A percentile compares a stretch with the other conserved stretches of the same genome.
Conservation (phyloP, 768 basidiomycete species). For the Suillus plorans region DNA sequence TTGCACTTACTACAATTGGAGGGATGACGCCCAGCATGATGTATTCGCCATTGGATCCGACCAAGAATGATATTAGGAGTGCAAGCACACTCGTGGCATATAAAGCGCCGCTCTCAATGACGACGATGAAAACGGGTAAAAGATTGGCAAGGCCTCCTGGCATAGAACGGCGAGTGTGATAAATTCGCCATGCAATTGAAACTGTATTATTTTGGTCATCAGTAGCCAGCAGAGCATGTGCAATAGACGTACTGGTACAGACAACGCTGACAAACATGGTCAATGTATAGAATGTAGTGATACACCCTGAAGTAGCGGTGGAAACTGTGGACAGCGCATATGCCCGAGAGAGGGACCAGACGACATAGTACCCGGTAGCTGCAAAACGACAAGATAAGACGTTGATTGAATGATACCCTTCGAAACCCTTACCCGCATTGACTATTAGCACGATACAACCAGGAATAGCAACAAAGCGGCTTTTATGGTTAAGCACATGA, state of each 20-base stretch:
- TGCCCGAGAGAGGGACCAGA: background rate
- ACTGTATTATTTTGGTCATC: background rate
- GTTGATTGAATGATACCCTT: background rate
- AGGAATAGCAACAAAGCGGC: background rate
- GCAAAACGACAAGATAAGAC: background rate
- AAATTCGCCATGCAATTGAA: constrained; percentile 5
- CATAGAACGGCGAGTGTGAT: constrained; percentile 5
- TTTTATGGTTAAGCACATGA: background rate
- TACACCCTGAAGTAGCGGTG: background rate
- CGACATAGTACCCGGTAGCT: constrained; percentile 1
- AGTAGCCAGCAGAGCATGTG: background rate
- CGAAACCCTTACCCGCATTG: background rate
- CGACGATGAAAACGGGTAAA: constrained; percentile 8
- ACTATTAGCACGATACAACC: background rate
- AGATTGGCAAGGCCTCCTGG: constrained; percentile 1
- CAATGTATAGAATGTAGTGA: background rate
- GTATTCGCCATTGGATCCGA: constrained; percentile 4
- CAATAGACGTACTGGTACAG: background rate
- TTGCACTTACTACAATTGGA: constrained; percentile 1
- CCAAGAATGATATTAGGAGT: background rate
- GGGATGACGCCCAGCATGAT: background rate
- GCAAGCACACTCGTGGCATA: constrained; percentile 7
- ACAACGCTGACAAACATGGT: background rate
- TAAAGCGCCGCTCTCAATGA: constrained; percentile 9
- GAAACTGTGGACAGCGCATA: background rate